Base-by-base conservation (phyloP, 192 early-diverging fungal species). In the Spizellomyces punctatus region DNA sequence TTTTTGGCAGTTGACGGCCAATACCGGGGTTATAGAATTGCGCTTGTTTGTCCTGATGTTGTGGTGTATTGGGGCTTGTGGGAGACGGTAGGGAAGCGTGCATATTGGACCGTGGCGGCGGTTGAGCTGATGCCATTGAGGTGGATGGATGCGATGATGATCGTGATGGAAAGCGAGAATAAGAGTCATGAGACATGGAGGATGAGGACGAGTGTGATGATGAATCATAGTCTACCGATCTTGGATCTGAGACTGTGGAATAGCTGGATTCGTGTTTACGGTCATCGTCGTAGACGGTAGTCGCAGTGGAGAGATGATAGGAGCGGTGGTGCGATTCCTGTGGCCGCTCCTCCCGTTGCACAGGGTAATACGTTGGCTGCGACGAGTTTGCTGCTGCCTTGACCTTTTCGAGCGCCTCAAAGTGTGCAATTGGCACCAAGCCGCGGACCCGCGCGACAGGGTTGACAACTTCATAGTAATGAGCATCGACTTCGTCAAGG, bases 381-480 rank as follows among this genome's bases (percentile, higher is more conserved):
- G 16, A 12, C 62, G 62, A 6, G 14, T 10, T 16, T 57, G 44
- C 46, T 41, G n/a, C 66, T 2, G 58, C 47, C 27, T 21, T 61
- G 52, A 47, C 42, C 49, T 71, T 64, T 21, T 76, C 75, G 36
- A 76, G 64, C 46, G 45, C 57, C 7, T 76, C 71, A 69, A 80
- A 80, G 65, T 67, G 57, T 8, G 63, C 46, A 41, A 36, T 65
- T 9, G 79, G 75, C 36, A 80, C 82, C 43, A 76, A 45, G 5
- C 83, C 83, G 6, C 76, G 58, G 10, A 67, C 17, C 60, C 78
- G 67, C 59, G 55, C 66, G 12, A 76, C 45, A 3, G 83, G 83
- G 66, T 85, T 82, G 17, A 77, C 70, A 0, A 82, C 83, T 57
- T 85, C 83, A 56, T 76, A 85, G 48, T 75, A 57, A 48, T 54